phyloP scores from a whole-genome alignment of 108 stramenopile genomes.

The Pseudonitzschia delicatissima region DNA sequence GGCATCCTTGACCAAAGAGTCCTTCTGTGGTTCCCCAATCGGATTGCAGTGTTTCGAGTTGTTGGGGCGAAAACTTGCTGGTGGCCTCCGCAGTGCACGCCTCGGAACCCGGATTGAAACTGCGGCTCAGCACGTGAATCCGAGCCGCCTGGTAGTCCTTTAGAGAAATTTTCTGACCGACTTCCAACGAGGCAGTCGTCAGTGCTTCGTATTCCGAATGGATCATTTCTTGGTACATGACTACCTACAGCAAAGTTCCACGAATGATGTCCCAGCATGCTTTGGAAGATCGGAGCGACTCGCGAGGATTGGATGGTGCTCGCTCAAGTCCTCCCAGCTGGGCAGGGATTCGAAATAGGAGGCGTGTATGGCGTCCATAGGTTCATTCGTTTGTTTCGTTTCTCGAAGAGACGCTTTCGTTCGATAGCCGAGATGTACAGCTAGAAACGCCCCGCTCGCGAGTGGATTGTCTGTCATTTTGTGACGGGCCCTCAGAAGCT shows the following conservation, averaged over 20 bases:
- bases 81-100: neutral
- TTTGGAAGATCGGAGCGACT: conserved; percentile 28
- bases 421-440: conserved; percentile 45
- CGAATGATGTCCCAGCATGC: conserved; percentile 40
- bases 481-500: conserved; percentile 49
- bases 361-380: neutral
- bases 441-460: conserved; percentile 66
- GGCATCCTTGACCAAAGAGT: conserved; percentile 52
- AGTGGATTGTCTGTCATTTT: conserved; percentile 53
- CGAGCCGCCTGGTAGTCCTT: conserved; percentile 60
- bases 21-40: conserved; percentile 10
- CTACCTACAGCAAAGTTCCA: conserved; percentile 45
- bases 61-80: neutral
- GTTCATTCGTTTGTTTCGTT: neutral
- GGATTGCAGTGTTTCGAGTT: conserved; percentile 10
- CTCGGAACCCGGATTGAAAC: conserved; percentile 49
- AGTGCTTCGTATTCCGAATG: conserved; percentile 64
- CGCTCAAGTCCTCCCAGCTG: conserved; percentile 40
- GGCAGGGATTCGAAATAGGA: conserved; percentile 50
- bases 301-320: conserved; percentile 70
- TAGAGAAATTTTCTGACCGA: conserved; percentile 32
- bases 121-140: conserved; percentile 69
- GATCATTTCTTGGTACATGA: conserved; percentile 58
- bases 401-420: neutral
- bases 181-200: conserved; percentile 20